Conservation (phyloP, 768 basidiomycete species). For the Sporobolomyces phaffii region DNA sequence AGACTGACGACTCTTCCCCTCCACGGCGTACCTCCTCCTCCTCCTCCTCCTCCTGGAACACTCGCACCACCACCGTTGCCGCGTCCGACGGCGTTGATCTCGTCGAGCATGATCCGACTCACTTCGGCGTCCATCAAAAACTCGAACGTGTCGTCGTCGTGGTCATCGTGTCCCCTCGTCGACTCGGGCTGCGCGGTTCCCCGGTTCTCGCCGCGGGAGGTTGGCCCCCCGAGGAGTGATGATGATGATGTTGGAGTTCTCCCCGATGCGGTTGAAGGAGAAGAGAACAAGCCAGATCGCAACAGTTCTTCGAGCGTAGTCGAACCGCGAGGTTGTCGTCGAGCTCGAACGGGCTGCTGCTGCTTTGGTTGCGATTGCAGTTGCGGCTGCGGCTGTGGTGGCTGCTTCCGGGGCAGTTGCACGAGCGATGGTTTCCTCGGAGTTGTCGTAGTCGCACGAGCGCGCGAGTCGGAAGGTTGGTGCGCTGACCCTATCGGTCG, state of each 20-base stretch:
- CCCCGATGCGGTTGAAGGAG: neutral
- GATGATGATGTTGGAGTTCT: too few species aligned
- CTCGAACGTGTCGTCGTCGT: neutral
- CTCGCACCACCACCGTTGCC: too few species aligned
- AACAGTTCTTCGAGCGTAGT: constrained; percentile 8
- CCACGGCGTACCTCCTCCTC: neutral
- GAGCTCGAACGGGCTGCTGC: neutral
- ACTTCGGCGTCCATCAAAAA: constrained; percentile 4
- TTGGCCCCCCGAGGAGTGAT: too few species aligned
- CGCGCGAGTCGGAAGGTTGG: too few species aligned
- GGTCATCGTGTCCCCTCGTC: too few species aligned
- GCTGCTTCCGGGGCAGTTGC: too few species aligned
- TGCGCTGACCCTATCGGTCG: too few species aligned
- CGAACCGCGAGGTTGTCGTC: neutral
- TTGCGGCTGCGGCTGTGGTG: too few species aligned
- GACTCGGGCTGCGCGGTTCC: too few species aligned
- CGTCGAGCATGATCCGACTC: neutral
- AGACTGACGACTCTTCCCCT: constrained; percentile 6
- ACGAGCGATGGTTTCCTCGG: too few species aligned
- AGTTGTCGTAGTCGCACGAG: neutral
- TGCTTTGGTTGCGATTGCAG: too few species aligned
- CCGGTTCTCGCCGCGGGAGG: neutral
- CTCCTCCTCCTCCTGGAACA: neutral
- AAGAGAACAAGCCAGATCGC: neutral
- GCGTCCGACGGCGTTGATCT: neutral